Evolutionary conservation across 2,329 filamentous ascomycete genomes (phyloP).

Genomic region (Trichoderma gracile): DNA sequence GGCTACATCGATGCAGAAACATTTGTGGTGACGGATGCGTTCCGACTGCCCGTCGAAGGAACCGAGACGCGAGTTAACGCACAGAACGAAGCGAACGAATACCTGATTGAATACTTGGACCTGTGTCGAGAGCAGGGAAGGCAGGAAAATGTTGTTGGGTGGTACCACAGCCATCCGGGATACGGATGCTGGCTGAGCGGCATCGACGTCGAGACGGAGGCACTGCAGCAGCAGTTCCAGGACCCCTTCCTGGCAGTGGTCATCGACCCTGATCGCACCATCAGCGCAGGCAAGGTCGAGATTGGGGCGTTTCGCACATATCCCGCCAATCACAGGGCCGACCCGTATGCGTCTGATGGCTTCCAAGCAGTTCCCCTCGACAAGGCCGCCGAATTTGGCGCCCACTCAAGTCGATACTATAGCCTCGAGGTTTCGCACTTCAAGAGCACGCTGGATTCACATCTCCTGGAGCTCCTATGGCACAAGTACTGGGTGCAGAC

Average conservation of each 20-base stretch:
- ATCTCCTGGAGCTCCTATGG: constrained; percentile 87
- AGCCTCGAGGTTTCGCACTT: constrained; percentile 88
- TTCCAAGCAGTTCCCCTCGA: constrained; percentile 82
- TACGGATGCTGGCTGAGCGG: constrained; percentile 98
- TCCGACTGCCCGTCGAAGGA: constrained; percentile 90
- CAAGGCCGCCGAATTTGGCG: constrained; percentile 95
- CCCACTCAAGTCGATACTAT: constrained; percentile 89
- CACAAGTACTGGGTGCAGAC: constrained; percentile 99
- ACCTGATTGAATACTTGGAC: constrained; percentile 84
- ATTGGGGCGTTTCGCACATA: constrained; percentile 96
- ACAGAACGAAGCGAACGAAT: constrained; percentile 93
- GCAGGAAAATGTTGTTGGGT: constrained; percentile 90
- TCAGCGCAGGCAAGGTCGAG: constrained; percentile 92
- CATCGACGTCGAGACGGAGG: constrained; percentile 90
- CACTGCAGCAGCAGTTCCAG: constrained; percentile 78
- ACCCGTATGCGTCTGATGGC: constrained; percentile 48
- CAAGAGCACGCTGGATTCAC: constrained; percentile 87
- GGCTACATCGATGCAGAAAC: constrained; percentile 84
- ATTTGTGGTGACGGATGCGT: constrained; percentile 91
- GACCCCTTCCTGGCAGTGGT: constrained; percentile 96
- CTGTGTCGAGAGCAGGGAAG: constrained; percentile 73
- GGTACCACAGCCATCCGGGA: constrained; percentile 97
- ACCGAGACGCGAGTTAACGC: constrained; percentile 99
- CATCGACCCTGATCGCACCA: constrained; percentile 93
- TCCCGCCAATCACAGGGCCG: constrained; percentile 64